These are phyloP conservation scores for Polyporus tsugae DNA, from an alignment of 1,284 basidiomycete genomes.

Conservation along the genomic window DNA sequence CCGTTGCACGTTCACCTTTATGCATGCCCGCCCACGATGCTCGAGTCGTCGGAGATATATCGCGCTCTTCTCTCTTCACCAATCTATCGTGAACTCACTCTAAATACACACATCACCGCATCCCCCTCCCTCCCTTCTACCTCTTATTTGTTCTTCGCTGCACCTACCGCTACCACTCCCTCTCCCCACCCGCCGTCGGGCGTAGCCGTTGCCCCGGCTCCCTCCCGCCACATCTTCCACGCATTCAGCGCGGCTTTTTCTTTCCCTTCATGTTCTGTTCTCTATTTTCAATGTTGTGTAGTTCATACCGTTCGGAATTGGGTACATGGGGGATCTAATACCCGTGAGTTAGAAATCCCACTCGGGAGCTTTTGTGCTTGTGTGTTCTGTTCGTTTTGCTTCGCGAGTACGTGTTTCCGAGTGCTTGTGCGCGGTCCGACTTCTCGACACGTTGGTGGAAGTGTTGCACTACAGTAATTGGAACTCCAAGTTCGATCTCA, in stretches of 20 bases:
- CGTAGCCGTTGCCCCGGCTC: constrained; percentile 8
- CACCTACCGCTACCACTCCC: constrained; percentile 20
- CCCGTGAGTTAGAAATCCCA: constrained; percentile 36
- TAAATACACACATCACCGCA: constrained; percentile 40
- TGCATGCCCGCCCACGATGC: constrained; percentile 38
- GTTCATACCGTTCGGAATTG: constrained; percentile 41
- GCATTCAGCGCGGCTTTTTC: constrained; percentile 21
- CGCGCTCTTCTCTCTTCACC: constrained; percentile 35
- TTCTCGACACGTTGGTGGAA: not conserved
- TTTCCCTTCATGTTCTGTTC: constrained; percentile 22
- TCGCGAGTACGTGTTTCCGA: not conserved
- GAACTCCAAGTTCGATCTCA: not conserved
- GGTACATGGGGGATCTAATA: constrained; percentile 42
- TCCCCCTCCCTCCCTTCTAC: constrained; percentile 32
- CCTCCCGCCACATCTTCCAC: constrained; percentile 14
- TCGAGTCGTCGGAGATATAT: constrained; percentile 37
- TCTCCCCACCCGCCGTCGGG: constrained; percentile 16
- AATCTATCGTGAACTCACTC: constrained; percentile 39
- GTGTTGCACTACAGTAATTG: no score
- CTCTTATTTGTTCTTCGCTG: constrained; percentile 24
- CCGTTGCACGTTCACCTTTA: constrained; percentile 30
- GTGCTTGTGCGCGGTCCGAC: not conserved
- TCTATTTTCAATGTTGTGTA: constrained; percentile 38
- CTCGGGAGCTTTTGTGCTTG: not conserved
- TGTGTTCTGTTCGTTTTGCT: constrained; percentile 5